Evolutionary conservation across 2,329 filamentous ascomycete species (phyloP).

Genomic region (Sarocladium brachiariae): DNA sequence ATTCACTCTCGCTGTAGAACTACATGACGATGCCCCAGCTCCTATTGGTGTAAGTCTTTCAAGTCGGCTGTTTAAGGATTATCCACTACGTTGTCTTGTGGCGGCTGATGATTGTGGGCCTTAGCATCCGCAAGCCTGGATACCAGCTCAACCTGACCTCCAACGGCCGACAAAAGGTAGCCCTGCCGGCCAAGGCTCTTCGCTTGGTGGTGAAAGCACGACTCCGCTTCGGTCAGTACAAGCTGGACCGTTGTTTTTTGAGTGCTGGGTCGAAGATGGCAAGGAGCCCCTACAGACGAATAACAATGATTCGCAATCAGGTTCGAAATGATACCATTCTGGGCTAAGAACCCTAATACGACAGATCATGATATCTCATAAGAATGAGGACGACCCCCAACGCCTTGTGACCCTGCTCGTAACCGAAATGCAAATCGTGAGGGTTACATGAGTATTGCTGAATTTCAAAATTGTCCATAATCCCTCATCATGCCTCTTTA

Average conservation of each 20-base stretch:
- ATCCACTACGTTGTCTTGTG: too few relatives aligned
- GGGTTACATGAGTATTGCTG: constrained; percentile 17
- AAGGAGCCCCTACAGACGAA: background rate
- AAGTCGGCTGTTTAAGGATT: background rate
- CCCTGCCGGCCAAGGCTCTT: background rate
- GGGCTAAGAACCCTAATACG: background rate
- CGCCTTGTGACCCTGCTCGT: constrained; percentile 12
- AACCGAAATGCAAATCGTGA: constrained; percentile 14
- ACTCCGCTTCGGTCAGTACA: constrained; percentile 46
- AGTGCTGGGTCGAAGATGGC: constrained; percentile 54
- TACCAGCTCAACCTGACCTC: constrained; percentile 45
- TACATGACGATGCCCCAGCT: constrained; percentile 52
- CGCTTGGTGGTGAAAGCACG: constrained; percentile 8
- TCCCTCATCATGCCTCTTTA: constrained; percentile 18
- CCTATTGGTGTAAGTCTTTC: constrained; percentile 47
- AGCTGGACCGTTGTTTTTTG: constrained; percentile 55
- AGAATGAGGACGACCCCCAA: background rate
- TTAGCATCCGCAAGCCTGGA: constrained; percentile 55
- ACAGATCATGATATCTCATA: background rate
- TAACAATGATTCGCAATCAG: background rate
- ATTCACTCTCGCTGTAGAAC: constrained; percentile 69
- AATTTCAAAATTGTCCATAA: background rate
- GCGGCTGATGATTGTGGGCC: too few relatives aligned
- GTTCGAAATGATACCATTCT: background rate
- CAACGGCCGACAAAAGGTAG: constrained; percentile 24